These are phyloP conservation scores for Mercurialis annua DNA, from an alignment of 345 rosid species.

Conservation along the genomic window DNA sequence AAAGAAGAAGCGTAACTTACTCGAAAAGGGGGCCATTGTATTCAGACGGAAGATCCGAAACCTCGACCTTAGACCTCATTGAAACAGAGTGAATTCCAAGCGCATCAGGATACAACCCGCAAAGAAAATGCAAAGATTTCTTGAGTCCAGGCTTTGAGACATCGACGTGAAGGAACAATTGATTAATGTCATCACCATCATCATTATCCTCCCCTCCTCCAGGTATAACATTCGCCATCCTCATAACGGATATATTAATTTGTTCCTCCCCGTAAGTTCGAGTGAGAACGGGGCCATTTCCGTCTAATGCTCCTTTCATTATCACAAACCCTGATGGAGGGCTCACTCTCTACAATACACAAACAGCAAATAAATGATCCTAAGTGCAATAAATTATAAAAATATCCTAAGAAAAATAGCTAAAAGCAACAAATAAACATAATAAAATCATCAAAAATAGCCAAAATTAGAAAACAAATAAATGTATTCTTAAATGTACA, in stretches of 20 bases:
- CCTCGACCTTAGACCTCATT: conserved; percentile 60
- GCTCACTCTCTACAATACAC: conserved; percentile 58
- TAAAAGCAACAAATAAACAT: neutral
- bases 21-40: conserved; percentile 77
- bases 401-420: neutral
- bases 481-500: neutral
- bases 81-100: conserved; percentile 87
- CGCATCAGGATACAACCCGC: conserved; percentile 92
- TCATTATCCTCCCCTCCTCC: conserved; percentile 45
- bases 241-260: conserved; percentile 62
- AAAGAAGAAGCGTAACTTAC: conserved; percentile 39
- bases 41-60: conserved; percentile 36
- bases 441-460: too few species aligned
- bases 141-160: conserved; percentile 68
- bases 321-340: conserved; percentile 72
- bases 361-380: neutral
- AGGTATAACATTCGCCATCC: conserved; percentile 44
- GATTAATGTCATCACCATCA: conserved; percentile 63
- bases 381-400: neutral
- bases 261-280: conserved; percentile 63
- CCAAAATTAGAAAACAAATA: neutral
- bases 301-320: conserved; percentile 67
- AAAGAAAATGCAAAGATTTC: conserved; percentile 69
- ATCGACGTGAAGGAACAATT: conserved; percentile 79
- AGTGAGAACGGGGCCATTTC: conserved; percentile 64